These are phyloP conservation scores for Vinca minor DNA, from an alignment of 257 asterid species.

Conservation along the genomic window DNA sequence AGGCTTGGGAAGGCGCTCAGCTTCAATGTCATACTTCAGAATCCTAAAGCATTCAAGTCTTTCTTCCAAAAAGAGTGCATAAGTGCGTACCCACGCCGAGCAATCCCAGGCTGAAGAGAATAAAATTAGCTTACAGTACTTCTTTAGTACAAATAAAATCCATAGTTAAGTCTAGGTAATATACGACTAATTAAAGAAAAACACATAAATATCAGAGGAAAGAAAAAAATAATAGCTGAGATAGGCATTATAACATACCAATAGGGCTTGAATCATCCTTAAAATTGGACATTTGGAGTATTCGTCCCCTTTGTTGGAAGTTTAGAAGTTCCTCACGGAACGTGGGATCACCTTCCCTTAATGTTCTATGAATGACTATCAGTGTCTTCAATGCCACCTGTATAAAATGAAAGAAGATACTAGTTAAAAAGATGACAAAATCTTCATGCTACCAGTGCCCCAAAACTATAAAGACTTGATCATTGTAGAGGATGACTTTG, in stretches of 20 bases:
- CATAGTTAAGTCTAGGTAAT: not conserved
- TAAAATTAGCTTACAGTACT: not conserved
- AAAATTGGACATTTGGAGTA: constrained; percentile 82
- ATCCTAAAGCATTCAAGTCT: constrained; percentile 86
- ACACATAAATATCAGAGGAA: constrained; percentile 7
- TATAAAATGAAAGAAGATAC: constrained; percentile 9
- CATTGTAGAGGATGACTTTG: not conserved
- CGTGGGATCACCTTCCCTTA: constrained; percentile 91
- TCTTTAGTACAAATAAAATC: not conserved
- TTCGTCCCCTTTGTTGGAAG: constrained; percentile 74
- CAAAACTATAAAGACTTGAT: not conserved
- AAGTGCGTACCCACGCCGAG: constrained; percentile 91
- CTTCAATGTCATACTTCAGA: constrained; percentile 79
- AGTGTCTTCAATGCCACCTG: constrained; percentile 89
- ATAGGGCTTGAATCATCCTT: constrained; percentile 91
- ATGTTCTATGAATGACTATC: constrained; percentile 69
- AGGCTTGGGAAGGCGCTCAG: constrained; percentile 85
- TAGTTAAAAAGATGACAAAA: not conserved
- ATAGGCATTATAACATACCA: constrained; percentile 29
- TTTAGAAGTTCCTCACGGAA: constrained; percentile 77
- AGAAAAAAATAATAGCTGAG: constrained; percentile 2
- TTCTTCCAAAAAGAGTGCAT: constrained; percentile 82
- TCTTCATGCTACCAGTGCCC: not conserved
- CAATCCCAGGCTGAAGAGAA: constrained; percentile 83
- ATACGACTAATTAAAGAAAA: not conserved